Percentiles rank a stretch among this genome's conserved stretches.
phyloP scores from a whole-genome alignment of 805 yeast genomes.

The Metschnikowia lachancei region DNA sequence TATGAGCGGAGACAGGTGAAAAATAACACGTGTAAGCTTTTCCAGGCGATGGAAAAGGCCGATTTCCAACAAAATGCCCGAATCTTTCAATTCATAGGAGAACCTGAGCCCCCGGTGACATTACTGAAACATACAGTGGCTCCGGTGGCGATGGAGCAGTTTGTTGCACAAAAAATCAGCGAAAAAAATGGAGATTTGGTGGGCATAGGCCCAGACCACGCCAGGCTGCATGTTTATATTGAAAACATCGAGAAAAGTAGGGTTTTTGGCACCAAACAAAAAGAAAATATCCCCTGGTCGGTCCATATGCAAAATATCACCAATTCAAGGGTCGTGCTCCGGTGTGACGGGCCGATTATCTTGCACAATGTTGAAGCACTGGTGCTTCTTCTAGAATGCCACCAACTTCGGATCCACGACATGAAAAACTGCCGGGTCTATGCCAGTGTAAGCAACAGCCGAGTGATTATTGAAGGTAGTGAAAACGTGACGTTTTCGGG shows the following conservation, averaged over 20 bases:
- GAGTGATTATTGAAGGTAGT: constrained; percentile 34
- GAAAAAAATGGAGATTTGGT: constrained; percentile 1
- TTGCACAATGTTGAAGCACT: constrained; percentile 17
- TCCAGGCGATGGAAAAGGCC: constrained; percentile 24
- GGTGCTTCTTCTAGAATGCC: constrained; percentile 16
- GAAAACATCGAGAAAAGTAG: constrained; percentile 6
- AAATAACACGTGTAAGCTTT: constrained; percentile 20
- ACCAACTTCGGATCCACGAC: constrained; percentile 21
- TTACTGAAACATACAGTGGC: not conserved
- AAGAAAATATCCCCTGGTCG: constrained; percentile 18
- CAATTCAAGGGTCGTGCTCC: constrained; percentile 18
- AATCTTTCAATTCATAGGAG: constrained; percentile 30
- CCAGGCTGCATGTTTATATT: constrained; percentile 18
- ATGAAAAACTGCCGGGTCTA: constrained; percentile 16
- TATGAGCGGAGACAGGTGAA: constrained; percentile 26
- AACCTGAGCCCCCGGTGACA: constrained; percentile 22
- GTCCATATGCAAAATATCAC: constrained; percentile 23
- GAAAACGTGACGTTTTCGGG: constrained; percentile 9
- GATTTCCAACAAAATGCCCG: constrained; percentile 15
- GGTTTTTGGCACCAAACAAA: constrained; percentile 2
- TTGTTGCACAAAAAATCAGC: constrained; percentile 4
- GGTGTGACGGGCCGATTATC: constrained; percentile 32
- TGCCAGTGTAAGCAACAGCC: constrained; percentile 21
- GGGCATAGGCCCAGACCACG: constrained; percentile 8
- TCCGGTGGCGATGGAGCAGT: not conserved